Evolutionary conservation across 805 yeast genomes (phyloP), one percentile per base, ranked within the genome.

Genomic region (Geotrichum ghanense): DNA sequence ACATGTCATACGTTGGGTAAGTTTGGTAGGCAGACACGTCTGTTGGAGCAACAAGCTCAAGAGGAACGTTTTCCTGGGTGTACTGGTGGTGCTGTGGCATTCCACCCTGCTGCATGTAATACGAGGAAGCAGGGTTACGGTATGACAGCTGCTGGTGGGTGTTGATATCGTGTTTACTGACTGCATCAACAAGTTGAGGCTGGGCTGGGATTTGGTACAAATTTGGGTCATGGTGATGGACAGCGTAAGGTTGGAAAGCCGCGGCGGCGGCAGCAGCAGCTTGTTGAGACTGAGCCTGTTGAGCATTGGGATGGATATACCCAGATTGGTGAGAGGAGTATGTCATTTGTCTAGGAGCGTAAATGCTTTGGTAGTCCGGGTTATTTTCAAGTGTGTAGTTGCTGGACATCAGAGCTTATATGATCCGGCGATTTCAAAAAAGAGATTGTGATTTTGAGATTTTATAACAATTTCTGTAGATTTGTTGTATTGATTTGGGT

Each of bases 331-430:
- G 37, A 31, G 37, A 16, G n/a, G n/a, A n/a, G n/a, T n/a, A n/a
- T n/a, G n/a, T n/a, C 37, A 31, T 31, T 31, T 31, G 37, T 31
- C 37, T 31, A 31, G 37, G 37, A 31, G 37, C 16, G 16, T 31
- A 31, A 5, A 4, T 31, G 10, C 19, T n/a, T n/a, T 16, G 37
- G 17, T n/a, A n/a, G 5, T 31, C 37, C 12, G 37, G 17, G 16
- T 31, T 31, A 31, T 31, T 31, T 31, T 31, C 14, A 5, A 31
- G 14, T n/a, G 19, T 31, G 37, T 31, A 31, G 14, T 12, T 31
- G 14, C 37, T n/a, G 5, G 37, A 31, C 37, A 31, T 31, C 16
- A 25, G 37, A 31, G 10, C 12, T 31, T 6, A 31, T 5, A n/a
- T 31, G 37, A 10, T n/a, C n/a, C n/a, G n/a, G n/a, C n/a, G n/a